phyloP scores from a whole-genome alignment of 2,329 filamentous ascomycete genomes.

The Dothistroma septosporum region DNA sequence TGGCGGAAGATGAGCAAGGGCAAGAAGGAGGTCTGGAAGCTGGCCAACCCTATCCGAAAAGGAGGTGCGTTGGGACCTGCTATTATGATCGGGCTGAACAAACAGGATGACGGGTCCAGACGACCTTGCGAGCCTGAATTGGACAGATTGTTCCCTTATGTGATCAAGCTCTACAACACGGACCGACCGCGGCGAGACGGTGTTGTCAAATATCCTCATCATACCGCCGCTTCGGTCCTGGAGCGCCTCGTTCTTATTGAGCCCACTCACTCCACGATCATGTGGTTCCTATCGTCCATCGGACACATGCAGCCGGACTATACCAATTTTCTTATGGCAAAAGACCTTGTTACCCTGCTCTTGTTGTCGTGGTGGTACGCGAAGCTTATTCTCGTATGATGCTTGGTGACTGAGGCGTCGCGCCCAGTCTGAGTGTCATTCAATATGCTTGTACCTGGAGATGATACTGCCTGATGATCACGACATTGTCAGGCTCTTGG shows the following conservation, averaged over 20 bases:
- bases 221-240: conserved; percentile 29
- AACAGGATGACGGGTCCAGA: conserved; percentile 4
- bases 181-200: conserved; percentile 17
- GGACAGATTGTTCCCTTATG: conserved; percentile 17
- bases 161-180: conserved; percentile 25
- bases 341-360: conserved; percentile 53
- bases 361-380: conserved; percentile 56
- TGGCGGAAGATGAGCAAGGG: conserved; percentile 58
- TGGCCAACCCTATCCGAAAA: conserved; percentile 47
- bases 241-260: conserved; percentile 37
- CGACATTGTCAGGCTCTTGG: conserved; percentile 12
- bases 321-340: conserved; percentile 44
- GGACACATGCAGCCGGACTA: conserved; percentile 45
- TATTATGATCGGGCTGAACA: conserved; percentile 22
- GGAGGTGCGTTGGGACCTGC: conserved; percentile 46
- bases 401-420: conserved; percentile 50
- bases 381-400: conserved; percentile 42
- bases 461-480: conserved; percentile 8
- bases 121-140: conserved; percentile 13
- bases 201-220: conserved; percentile 32
- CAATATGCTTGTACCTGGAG: conserved; percentile 47
- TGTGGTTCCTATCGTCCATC: conserved; percentile 49
- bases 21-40: conserved; percentile 52
- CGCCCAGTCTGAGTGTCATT: conserved; percentile 47
- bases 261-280: conserved; percentile 40